Base-by-base conservation (phyloP, 495 filamentous ascomycete species). In the Penicillium goetzii region DNA sequence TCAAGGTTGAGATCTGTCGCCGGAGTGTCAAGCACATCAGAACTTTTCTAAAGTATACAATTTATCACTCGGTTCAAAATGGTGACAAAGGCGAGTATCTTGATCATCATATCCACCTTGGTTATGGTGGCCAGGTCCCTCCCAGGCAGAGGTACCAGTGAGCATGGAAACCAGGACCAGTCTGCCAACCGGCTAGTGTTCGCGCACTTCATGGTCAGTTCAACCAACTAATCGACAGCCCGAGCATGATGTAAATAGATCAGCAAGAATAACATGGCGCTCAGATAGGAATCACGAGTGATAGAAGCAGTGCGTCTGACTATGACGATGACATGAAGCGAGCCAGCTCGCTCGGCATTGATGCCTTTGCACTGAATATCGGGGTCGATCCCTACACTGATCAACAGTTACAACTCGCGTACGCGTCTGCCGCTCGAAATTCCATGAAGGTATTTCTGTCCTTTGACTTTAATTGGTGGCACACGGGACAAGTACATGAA, bases 331-430 rank as follows among this genome's bases (percentile, higher is more conserved):
- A 89, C 63, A 86, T 88, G 80, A 69, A 76, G 41, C 78, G 77
- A 4, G 85, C 85, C 15, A 80, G 84, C 63, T 70, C 74, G 10
- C 71, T 80, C 15, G 83, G 84, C 15, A 86, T 88, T 64, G 85
- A 88, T 62, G 84, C 85, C 17, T 88, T 88, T 67, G 85, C 83
- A 3, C 76, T 87, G 50, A 87, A 87, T 65, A 85, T 87, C 43
- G 85, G 81, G 6, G 72, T 78, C 0, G 82, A 86, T 40, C 64
- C 72, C 0, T 84, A 81, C 61, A 86, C 81, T 4, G 80, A 85
- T 43, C 66, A 75, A 6, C 83, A 86, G 66, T 78, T 89, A 2
- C 72, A 73, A 32, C 73, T 81, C 36, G 86, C 86, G 9, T 89
- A 86, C 61, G 72, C 83, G 28, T 85, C 84, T 0, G 85, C 86